A percentile compares a stretch with the other conserved stretches of the same genome.
These are phyloP conservation scores for Zelopaecilomyces penicillatus DNA, from an alignment of 2,329 filamentous ascomycete species.

Conservation along the genomic window DNA sequence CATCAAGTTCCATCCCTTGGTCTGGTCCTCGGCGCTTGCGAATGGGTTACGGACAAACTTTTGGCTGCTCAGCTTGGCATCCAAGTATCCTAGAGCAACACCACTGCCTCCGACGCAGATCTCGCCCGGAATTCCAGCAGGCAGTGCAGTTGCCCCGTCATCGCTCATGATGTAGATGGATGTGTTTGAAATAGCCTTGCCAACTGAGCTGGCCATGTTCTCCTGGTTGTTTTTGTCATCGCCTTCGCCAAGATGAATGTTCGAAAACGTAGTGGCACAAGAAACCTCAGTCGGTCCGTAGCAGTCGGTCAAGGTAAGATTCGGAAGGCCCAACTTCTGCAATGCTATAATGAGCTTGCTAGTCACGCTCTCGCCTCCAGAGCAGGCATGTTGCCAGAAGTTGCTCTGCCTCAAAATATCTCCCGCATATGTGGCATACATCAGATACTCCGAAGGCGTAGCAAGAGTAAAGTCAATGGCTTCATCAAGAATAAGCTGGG, in stretches of 20 bases:
- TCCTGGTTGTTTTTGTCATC: too few species aligned
- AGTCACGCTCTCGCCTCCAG: background rate
- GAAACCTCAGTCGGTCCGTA: conserved; percentile 25
- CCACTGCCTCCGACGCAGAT: conserved; percentile 27
- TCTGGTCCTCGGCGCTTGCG: conserved; percentile 13
- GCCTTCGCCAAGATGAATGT: background rate
- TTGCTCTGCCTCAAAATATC: background rate
- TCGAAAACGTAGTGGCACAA: background rate
- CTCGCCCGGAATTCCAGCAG: conserved; percentile 12
- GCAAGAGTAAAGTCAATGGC: conserved; percentile 19
- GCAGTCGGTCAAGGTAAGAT: conserved; percentile 13
- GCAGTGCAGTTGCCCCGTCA: conserved; percentile 10
- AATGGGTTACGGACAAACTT: conserved; percentile 5
- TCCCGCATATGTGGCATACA: background rate
- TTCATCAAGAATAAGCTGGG: conserved; percentile 19
- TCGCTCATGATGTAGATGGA: conserved; percentile 34
- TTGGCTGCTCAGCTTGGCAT: conserved; percentile 7
- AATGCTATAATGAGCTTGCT: conserved; percentile 6
- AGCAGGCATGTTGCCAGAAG: background rate
- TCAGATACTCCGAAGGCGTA: background rate
- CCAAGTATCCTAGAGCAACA: conserved; percentile 32
- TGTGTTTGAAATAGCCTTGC: conserved; percentile 18
- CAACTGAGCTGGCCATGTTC: background rate
- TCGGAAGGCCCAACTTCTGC: background rate
- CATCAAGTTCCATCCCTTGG: conserved; percentile 9